Base-by-base conservation (phyloP, 2,329 filamentous ascomycete genomes). In the Pyrenochaeta sp. region DNA sequence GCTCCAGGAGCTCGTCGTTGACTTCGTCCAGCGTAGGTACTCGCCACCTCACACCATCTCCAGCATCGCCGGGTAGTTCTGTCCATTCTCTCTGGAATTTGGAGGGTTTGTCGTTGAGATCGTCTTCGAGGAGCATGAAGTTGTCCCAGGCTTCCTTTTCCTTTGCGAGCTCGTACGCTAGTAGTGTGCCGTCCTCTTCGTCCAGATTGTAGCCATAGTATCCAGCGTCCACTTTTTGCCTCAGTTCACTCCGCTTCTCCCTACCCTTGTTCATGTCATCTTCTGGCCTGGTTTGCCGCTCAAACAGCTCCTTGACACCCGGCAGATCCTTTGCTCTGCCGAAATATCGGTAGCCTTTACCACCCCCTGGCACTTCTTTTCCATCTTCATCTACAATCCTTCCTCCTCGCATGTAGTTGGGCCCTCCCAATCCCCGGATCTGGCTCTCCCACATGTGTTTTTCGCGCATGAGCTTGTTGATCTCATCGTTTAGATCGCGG, bases 381-480 rank as follows among this genome's bases (percentile, higher is more conserved):
- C 80, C 80, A 40, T 82, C 78, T 56, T 82, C 80, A 67, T 82
- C 80, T 44, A 82, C 68, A 57, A 78, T 72, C 17, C 77, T 66
- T 1, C 78, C 78, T n/a, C 75, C 79, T 20, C 91, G 81, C 88
- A 94, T 96, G 72, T 97, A 99, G 73, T 97, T 97, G 20, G 94
- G 94, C 2, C 94, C 94, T n/a, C 94, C 94, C 17, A 97, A 72
- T 64, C 96, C 95, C 45, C 92, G 83, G 60, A 99, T 96, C 74
- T 96, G 91, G 60, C 94, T 84, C 78, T 99, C 94, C 94, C 94
- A 99, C 82, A 96, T 92, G 81, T 95, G 91, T 75, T 99, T 99
- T 78, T 99, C 94, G 54, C 91, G 86, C 90, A 99, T 96, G 51
- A 96, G 82, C 76, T 96, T 96, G 80, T 99, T 99, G 80, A 99